Base-by-base conservation (phyloP, 139 green algal genomes). In the Marvania coccoides region DNA sequence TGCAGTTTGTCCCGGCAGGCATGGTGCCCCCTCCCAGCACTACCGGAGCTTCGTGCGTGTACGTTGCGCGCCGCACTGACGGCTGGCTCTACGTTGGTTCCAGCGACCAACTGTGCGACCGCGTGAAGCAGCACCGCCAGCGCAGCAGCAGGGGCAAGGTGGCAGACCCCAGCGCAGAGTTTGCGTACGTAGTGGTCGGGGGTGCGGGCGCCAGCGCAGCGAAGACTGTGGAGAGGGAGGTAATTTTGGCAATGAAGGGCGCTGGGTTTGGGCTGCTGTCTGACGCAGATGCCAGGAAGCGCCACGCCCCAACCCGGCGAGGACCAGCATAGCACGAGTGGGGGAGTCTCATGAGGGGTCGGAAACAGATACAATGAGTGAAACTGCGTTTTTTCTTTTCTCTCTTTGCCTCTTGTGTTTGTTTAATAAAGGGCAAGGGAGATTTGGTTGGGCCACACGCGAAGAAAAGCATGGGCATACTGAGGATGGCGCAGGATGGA, bases 31-130 rank as follows among this genome's bases (percentile, higher is more conserved):
- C 78, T 3, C 66, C 75, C 4, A 39, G 19, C 9, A 65, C 61
- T 1, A 47, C 61, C 0, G 63, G 70, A 33, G 51, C 23, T 26
- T 74, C 76, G 15, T 85, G 76, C 65, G 70, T 86, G 13, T 90
- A 90, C 39, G 59, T 90, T 9, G 36, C 80, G 6, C 58, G 72
- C 3, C 63, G 77, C 24, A 12, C 19, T 6, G 78, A 83, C 47
- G 83, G 75, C 15, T 72, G 61, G 47, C 73, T 79, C 4, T 90
- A 90, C 59, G 67, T 65, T 29, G 83, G 83, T 2, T 69, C 58
- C 2, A 80, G 73, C 4, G 80, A 89, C 45, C n/a, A 66, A 42
- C 28, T 89, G 5, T n/a, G 30, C 6, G 53, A 71, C 42, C 71
- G 76, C 24, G 37, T 85, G 10, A 19, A 28, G 0, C 31, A 65